Conservation (phyloP, 495 filamentous ascomycete genomes). For the Terfezia boudieri region DNA sequence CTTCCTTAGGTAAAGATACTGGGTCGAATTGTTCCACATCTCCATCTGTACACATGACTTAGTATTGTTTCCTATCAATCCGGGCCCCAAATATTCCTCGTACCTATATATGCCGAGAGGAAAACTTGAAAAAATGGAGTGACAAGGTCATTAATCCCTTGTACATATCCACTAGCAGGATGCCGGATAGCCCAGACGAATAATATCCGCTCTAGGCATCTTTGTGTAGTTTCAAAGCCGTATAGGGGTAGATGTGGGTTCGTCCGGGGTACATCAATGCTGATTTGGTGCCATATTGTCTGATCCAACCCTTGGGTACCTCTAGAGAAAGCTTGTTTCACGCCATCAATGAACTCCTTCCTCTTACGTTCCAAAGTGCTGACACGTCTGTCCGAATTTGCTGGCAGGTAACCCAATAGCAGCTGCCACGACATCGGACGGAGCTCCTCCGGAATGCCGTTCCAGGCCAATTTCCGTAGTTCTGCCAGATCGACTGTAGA, state of each 20-base stretch:
- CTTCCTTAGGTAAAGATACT: constrained; percentile 69
- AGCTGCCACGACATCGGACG: constrained; percentile 97
- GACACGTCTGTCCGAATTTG: constrained; percentile 77
- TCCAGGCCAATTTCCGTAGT: constrained; percentile 69
- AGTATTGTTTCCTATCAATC: background rate
- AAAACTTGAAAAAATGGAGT: constrained; percentile 98
- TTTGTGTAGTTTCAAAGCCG: constrained; percentile 84
- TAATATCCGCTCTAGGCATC: constrained; percentile 77
- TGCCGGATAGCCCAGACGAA: constrained; percentile 97
- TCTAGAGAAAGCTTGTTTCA: constrained; percentile 80
- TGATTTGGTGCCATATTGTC: constrained; percentile 95
- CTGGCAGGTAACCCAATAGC: constrained; percentile 81
- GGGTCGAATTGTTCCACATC: constrained; percentile 37
- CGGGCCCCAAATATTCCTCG: background rate
- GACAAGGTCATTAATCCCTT: constrained; percentile 95
- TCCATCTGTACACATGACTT: constrained; percentile 8
- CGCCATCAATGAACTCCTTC: constrained; percentile 91
- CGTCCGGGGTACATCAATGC: constrained; percentile 91
- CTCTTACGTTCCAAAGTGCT: constrained; percentile 81
- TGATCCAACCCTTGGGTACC: constrained; percentile 59
- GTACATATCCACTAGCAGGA: constrained; percentile 91
- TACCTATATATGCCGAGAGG: constrained; percentile 61
- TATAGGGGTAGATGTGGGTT: constrained; percentile 91
- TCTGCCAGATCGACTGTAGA: constrained; percentile 70
- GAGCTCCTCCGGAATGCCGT: constrained; percentile 80